phyloP scores from a whole-genome alignment of 2,329 filamentous ascomycete species.

The Pseudocercospora fuligena region DNA sequence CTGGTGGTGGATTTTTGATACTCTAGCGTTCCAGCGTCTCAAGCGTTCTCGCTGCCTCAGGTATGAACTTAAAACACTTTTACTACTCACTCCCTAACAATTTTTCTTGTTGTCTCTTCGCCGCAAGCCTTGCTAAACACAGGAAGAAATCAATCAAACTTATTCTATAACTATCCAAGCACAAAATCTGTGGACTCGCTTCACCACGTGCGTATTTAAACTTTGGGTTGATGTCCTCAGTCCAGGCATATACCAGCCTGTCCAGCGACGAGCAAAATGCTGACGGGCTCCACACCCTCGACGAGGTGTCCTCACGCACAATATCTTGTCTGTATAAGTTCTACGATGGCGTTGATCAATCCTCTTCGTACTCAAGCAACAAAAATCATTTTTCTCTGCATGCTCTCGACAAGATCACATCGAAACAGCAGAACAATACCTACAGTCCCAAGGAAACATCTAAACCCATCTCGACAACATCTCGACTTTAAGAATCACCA shows the following conservation, averaged over 20 bases:
- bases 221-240: background rate
- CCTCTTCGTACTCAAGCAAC: background rate
- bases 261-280: background rate
- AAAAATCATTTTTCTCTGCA: background rate
- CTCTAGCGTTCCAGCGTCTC: background rate
- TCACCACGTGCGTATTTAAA: background rate
- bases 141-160: background rate
- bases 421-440: background rate
- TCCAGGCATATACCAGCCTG: background rate
- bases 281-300: background rate
- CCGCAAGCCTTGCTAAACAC: background rate
- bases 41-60: constrained; percentile 1
- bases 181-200: background rate
- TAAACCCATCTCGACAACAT: background rate
- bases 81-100: background rate
- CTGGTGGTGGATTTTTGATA: background rate
- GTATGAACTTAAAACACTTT: background rate
- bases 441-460: background rate
- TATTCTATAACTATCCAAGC: background rate
- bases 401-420: background rate
- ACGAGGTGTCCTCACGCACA: background rate
- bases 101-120: background rate
- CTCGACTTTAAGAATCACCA: background rate
- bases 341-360: background rate
- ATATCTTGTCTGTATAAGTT: background rate